phyloP scores from a whole-genome alignment of 139 green algal species.

The Tetratostichococcus sp. region DNA sequence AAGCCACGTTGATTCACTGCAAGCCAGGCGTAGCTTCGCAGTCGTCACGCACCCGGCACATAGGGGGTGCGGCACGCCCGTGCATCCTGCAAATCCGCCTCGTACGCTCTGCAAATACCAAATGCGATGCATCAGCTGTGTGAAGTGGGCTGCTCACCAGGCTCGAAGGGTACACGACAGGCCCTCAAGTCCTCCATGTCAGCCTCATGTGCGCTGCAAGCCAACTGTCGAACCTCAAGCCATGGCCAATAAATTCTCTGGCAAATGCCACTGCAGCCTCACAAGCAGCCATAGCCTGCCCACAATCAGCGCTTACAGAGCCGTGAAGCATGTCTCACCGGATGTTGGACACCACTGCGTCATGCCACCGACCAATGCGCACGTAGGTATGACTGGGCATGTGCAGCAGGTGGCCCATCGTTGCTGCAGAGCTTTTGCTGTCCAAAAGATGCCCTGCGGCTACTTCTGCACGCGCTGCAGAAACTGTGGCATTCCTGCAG shows the following conservation, averaged over 20 bases:
- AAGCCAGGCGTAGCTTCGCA: not conserved
- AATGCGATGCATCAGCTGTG: too few species aligned
- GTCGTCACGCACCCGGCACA: not conserved
- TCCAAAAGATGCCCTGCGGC: conserved; percentile 28
- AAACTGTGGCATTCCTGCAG: conserved; percentile 1
- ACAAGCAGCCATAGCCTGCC: too few species aligned
- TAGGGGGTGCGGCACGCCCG: too few species aligned
- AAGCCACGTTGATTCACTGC: too few species aligned
- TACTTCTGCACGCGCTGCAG: conserved; percentile 8
- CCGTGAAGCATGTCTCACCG: not conserved
- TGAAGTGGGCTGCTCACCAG: too few species aligned
- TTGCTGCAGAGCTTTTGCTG: not conserved
- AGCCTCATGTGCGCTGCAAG: conserved; percentile 15
- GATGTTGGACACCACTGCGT: conserved; percentile 38
- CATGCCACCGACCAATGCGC: conserved; percentile 27
- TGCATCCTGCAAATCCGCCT: too few species aligned
- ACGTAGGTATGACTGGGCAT: conserved; percentile 52
- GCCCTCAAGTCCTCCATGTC: conserved; percentile 14
- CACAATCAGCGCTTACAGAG: not conserved
- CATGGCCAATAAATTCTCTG: too few species aligned
- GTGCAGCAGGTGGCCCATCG: conserved; percentile 44
- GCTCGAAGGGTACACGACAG: conserved; percentile 35
- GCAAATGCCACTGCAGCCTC: too few species aligned
- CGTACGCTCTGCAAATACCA: too few species aligned
- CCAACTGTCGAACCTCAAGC: too few species aligned